phyloP scores from a whole-genome alignment of 768 basidiomycete genomes.

The Suillus occidentalis region DNA sequence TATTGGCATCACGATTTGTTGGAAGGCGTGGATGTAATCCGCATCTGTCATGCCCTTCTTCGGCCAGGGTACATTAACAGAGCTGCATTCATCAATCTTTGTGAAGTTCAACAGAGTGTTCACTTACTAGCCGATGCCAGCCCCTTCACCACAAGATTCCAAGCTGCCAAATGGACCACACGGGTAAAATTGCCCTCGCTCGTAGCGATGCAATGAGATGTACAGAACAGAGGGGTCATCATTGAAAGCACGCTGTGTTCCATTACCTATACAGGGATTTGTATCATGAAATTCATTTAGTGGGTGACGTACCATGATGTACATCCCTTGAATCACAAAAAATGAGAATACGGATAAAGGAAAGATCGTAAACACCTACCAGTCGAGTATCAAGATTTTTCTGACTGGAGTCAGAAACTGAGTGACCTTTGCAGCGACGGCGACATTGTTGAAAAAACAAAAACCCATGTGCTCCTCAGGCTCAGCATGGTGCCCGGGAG shows the following conservation, averaged over 20 bases:
- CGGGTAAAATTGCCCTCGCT: constrained; percentile 90
- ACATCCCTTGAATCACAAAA: constrained; percentile 70
- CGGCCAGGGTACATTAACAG: constrained; percentile 97
- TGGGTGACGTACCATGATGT: constrained; percentile 69
- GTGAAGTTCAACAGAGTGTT: constrained; percentile 6
- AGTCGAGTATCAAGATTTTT: constrained; percentile 90
- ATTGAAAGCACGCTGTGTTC: constrained; percentile 94
- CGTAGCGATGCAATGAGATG: constrained; percentile 94
- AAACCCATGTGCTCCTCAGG: constrained; percentile 99
- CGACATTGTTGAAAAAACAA: constrained; percentile 99
- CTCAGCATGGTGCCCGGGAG: constrained; percentile 98
- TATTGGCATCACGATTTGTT: constrained; percentile 94
- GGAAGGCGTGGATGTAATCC: constrained; percentile 96
- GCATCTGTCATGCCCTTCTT: constrained; percentile 85
- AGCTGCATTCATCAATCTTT: constrained; percentile 46
- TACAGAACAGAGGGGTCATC: constrained; percentile 91
- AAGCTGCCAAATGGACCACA: constrained; percentile 87
- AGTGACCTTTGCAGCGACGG: constrained; percentile 85
- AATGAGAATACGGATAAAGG: constrained; percentile 13
- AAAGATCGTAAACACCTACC: constrained; percentile 54
- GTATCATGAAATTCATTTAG: constrained; percentile 3
- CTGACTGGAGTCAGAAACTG: constrained; percentile 69
- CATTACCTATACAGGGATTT: constrained; percentile 65
- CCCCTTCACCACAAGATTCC: constrained; percentile 81
- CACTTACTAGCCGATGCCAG: constrained; percentile 83